These are phyloP conservation scores for Pseudonitzschia multiseries DNA, from an alignment of 108 stramenopile species.

Conservation along the genomic window DNA sequence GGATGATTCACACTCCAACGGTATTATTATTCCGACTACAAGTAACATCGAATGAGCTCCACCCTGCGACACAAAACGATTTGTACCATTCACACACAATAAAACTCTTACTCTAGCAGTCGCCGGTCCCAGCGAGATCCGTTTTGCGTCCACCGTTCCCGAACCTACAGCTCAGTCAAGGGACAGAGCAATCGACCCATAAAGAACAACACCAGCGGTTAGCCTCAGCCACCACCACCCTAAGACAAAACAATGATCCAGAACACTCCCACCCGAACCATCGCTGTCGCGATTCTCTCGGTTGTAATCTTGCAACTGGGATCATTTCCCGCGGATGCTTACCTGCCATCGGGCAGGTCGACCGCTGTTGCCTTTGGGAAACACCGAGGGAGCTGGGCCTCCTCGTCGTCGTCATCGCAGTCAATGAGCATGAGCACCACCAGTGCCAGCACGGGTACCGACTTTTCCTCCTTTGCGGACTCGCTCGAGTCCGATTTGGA, in stretches of 20 bases:
- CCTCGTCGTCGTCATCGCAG: background rate
- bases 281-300: background rate
- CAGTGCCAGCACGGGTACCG: slow-evolving; percentile 7
- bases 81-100: too few species aligned
- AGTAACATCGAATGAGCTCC: background rate
- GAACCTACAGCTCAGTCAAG: too few species aligned
- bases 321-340: background rate
- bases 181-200: too few species aligned
- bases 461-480: slow-evolving; percentile 56
- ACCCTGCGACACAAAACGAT: too few species aligned
- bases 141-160: too few species aligned
- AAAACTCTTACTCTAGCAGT: too few species aligned
- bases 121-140: too few species aligned
- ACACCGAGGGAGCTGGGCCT: background rate
- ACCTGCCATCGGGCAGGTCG: background rate
- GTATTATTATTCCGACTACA: background rate
- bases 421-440: background rate
- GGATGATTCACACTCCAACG: background rate
- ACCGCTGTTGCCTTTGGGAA: background rate
- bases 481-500: slow-evolving; percentile 38
- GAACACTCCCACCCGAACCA: background rate
- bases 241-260: background rate
- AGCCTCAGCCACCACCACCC: too few species aligned
- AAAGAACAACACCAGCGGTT: too few species aligned
- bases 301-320: background rate